phyloP scores from a whole-genome alignment of 2,329 filamentous ascomycete species.

The Emmonsiellopsis sp. region DNA sequence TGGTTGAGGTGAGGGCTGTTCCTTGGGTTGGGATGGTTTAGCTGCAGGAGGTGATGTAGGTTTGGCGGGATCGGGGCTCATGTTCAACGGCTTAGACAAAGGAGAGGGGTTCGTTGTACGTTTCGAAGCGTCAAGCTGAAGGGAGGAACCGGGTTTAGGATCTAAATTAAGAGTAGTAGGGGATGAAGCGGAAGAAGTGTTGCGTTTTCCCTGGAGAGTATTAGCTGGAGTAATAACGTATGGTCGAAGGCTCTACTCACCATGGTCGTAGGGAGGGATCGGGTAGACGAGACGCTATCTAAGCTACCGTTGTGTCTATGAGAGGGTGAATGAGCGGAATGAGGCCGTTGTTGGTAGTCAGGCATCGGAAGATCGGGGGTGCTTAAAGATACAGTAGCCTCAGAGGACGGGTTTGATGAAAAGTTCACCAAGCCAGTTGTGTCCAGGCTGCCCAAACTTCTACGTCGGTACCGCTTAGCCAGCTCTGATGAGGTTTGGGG shows the following conservation, averaged over 20 bases:
- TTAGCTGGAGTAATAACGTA: too few relatives aligned
- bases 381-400: conserved; percentile 21
- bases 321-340: conserved; percentile 14
- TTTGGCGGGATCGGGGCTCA: conserved; percentile 44
- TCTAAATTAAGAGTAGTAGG: conserved; percentile 1
- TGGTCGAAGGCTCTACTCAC: conserved; percentile 24
- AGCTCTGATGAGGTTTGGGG: conserved; percentile 54
- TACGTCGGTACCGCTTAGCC: conserved; percentile 66
- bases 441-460: conserved; percentile 67
- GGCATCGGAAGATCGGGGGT: conserved; percentile 24
- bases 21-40: conserved; percentile 23
- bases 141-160: conserved; percentile 19
- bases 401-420: conserved; percentile 19
- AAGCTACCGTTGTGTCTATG: conserved; percentile 47
- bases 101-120: conserved; percentile 61
- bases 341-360: conserved; percentile 11
- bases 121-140: conserved; percentile 53
- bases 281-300: conserved; percentile 49
- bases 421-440: conserved; percentile 30
- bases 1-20: conserved; percentile 26
- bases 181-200: neutral
- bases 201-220: neutral
- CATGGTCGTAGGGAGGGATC: conserved; percentile 57
- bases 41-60: neutral
- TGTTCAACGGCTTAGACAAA: conserved; percentile 61